A percentile compares a stretch with the other conserved stretches of the same genome.
Conservation (phyloP, 169 alveolate genomes). For the Plasmodium gonderi region DNA sequence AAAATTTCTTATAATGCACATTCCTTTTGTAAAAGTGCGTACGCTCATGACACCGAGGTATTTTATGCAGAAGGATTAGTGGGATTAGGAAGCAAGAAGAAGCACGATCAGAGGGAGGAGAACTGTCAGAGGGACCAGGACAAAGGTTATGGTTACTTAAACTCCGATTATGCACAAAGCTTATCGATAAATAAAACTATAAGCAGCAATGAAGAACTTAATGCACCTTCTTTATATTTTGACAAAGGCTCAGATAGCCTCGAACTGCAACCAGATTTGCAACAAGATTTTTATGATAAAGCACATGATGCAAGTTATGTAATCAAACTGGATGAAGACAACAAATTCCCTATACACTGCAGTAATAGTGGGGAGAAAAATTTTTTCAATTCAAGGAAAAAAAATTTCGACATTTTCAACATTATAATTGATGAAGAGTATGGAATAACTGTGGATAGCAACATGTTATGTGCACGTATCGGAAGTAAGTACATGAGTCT, state of each 20-base stretch:
- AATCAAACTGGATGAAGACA: background rate
- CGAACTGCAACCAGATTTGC: background rate
- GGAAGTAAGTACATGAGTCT: background rate
- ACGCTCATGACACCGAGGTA: background rate
- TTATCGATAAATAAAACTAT: background rate
- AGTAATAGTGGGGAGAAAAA: background rate
- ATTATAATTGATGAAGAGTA: slow-evolving; percentile 33
- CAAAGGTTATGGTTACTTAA: background rate
- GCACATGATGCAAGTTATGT: background rate
- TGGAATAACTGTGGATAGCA: slow-evolving; percentile 26
- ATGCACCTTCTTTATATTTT: background rate
- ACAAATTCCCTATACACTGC: background rate
- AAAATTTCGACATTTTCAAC: background rate
- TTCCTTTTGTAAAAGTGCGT: background rate
- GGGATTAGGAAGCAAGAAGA: background rate
- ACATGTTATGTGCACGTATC: background rate
- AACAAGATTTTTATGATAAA: background rate
- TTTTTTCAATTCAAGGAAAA: background rate
- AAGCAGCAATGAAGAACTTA: background rate
- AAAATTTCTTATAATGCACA: background rate
- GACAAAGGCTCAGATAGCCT: background rate
- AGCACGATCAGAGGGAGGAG: background rate
- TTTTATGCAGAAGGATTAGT: background rate
- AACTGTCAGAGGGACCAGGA: background rate
- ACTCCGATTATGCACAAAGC: background rate